These are phyloP conservation scores for Kodamaea hsintzibuensis DNA, from an alignment of 805 yeast genomes.

Conservation along the genomic window DNA sequence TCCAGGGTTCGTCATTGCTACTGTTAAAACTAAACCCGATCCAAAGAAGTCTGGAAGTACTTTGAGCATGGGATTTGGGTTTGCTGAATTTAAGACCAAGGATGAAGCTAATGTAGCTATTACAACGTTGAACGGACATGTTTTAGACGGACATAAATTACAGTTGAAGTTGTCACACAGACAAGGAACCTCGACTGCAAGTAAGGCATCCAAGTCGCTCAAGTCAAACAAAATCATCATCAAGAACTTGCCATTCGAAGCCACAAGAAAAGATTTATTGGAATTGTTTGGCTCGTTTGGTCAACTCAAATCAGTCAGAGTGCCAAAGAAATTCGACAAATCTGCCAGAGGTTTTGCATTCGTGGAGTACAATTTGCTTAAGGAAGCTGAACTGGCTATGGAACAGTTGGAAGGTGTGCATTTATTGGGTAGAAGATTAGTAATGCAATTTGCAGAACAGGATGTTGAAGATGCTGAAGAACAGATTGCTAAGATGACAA, in stretches of 20 bases:
- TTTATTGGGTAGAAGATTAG: conserved; percentile 90
- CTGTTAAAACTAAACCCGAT: conserved; percentile 86
- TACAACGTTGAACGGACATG: conserved; percentile 67
- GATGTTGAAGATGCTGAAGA: conserved; percentile 84
- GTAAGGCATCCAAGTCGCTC: conserved; percentile 28
- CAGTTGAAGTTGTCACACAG: conserved; percentile 89
- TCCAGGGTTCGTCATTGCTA: conserved; percentile 79
- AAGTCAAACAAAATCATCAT: conserved; percentile 81
- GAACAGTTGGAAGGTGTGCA: conserved; percentile 93
- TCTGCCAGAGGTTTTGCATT: conserved; percentile 97
- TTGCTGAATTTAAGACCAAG: conserved; percentile 81
- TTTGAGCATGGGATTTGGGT: conserved; percentile 98
- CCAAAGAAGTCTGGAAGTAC: conserved; percentile 64
- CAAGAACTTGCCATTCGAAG: conserved; percentile 96
- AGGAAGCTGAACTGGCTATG: conserved; percentile 95
- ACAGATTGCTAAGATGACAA: conserved; percentile 88
- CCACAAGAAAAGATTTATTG: conserved; percentile 88
- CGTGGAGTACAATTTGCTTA: conserved; percentile 80
- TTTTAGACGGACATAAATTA: conserved; percentile 85
- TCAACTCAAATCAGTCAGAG: conserved; percentile 88
- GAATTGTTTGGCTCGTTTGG: conserved; percentile 95
- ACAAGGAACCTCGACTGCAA: conserved; percentile 43
- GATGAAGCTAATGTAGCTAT: conserved; percentile 81
- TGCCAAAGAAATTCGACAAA: conserved; percentile 94
- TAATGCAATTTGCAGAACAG: conserved; percentile 86